Evolutionary conservation across 2,329 filamentous ascomycete species (phyloP), one percentile per base, ranked within the genome.

Genomic region (Colletotrichum sp.): DNA sequence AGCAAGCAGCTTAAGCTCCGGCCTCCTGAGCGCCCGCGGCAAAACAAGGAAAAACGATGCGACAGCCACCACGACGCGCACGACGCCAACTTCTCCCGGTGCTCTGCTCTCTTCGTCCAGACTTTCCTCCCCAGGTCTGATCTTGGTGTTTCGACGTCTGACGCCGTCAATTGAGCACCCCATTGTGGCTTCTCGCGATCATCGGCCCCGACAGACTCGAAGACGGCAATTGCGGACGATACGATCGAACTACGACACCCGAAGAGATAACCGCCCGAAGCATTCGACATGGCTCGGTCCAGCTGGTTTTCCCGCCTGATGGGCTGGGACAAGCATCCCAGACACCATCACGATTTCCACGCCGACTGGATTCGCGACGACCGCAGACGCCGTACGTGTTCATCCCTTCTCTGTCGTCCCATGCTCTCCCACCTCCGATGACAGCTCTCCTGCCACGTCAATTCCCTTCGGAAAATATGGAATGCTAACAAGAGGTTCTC

Each of bases 361-460:
- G 55, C 72, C 15, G 82, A 82, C 30, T 85, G 85, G 79, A 79
- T 87, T 63, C 84, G 85, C 26, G 86, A 88, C 77, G 86, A 88
- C 66, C 86, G 87, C 75, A 84, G 84, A 77, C 84, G 87, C 72
- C 82, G 88, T 88, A 80, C 81, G 87, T 75, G 15, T 12, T n/a
- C 58, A 36, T 61, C 58, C 58, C 58, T 30, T 60, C 57, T 60
- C 15, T 6, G 30, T 61, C 28, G 13, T 61, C 28, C 18, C 32
- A 32, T 8, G 71, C 34, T 58, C 36, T 21, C 18, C 43, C 43
- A 52, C 1, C 12, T 52, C 10, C 2, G n/a, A 52, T 8, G 43
- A 52, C 12, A 13, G 43, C 43, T 3, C 10, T 52, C n/a, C 0
- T 21, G 43, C 6, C 43, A 21, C 43, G 1, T 52, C 43, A 21